These are phyloP conservation scores for Neopestalotiopsis rosae DNA, from an alignment of 2,329 filamentous ascomycete species.

Conservation along the genomic window DNA sequence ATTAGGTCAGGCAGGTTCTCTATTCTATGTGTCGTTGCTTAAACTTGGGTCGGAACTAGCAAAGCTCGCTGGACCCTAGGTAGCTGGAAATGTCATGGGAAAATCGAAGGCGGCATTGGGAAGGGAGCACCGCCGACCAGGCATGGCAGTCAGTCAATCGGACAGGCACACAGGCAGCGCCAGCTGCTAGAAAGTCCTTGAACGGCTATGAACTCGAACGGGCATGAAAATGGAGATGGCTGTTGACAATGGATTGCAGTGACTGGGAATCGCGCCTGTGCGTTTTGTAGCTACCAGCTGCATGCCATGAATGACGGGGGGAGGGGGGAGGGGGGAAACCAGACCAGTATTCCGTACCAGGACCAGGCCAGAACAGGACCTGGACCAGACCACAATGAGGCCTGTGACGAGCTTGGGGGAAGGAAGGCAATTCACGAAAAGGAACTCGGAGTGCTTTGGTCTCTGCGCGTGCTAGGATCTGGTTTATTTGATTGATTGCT, in stretches of 20 bases:
- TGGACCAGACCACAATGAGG: background rate
- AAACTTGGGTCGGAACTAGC: background rate
- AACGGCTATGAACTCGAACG: background rate
- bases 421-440: background rate
- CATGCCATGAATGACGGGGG: too few species aligned
- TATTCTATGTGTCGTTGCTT: background rate
- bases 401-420: background rate
- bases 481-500: constrained; percentile 4
- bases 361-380: too few species aligned
- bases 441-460: background rate
- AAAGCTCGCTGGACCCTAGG: background rate
- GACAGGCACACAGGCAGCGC: background rate
- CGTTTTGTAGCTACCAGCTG: background rate
- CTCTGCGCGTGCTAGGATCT: background rate
- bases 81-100: too few species aligned
- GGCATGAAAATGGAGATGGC: background rate
- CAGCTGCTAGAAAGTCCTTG: background rate
- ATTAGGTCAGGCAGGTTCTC: background rate
- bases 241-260: background rate
- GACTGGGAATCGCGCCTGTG: background rate
- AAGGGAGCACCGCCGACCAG: background rate
- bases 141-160: background rate
- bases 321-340: background rate
- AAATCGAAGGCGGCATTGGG: background rate
- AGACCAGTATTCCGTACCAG: background rate